Conservation (phyloP, 2,329 filamentous ascomycete genomes). For the Arthrobotrys conoides region DNA sequence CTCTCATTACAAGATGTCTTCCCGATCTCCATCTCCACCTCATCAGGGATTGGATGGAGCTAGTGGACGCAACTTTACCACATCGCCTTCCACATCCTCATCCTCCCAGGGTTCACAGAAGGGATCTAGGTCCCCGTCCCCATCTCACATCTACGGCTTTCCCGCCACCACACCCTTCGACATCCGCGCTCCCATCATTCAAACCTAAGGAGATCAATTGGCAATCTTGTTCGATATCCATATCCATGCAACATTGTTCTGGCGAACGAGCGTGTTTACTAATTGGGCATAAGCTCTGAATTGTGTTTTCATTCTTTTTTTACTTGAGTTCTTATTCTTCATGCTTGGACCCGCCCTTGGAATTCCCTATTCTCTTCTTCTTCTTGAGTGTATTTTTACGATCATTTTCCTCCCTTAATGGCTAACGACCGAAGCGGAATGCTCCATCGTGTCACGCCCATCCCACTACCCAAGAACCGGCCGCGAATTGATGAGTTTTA, state of each 20-base stretch:
- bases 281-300: conserved; percentile 45
- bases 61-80: conserved; percentile 30
- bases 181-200: conserved; percentile 45
- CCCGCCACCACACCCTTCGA: conserved; percentile 50
- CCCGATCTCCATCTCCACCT: conserved; percentile 44
- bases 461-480: conserved; percentile 24
- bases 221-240: conserved; percentile 32
- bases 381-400: conserved; percentile 61
- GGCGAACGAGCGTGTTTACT: conserved; percentile 28
- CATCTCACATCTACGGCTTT: conserved; percentile 52
- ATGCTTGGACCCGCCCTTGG: conserved; percentile 21
- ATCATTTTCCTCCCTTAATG: conserved; percentile 55
- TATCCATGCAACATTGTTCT: conserved; percentile 24
- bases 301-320: conserved; percentile 33
- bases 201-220: conserved; percentile 45
- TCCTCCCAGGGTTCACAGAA: conserved; percentile 51
- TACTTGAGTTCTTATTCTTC: conserved; percentile 20
- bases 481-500: conserved; percentile 38
- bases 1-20: conserved; percentile 35
- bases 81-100: conserved; percentile 24
- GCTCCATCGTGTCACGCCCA: conserved; percentile 44
- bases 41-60: conserved; percentile 51
- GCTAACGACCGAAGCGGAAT: conserved; percentile 53
- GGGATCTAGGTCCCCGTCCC: conserved; percentile 53
- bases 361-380: conserved; percentile 47